Conservation (phyloP, 2,329 filamentous ascomycete genomes). For the Fusarium cicatricum region DNA sequence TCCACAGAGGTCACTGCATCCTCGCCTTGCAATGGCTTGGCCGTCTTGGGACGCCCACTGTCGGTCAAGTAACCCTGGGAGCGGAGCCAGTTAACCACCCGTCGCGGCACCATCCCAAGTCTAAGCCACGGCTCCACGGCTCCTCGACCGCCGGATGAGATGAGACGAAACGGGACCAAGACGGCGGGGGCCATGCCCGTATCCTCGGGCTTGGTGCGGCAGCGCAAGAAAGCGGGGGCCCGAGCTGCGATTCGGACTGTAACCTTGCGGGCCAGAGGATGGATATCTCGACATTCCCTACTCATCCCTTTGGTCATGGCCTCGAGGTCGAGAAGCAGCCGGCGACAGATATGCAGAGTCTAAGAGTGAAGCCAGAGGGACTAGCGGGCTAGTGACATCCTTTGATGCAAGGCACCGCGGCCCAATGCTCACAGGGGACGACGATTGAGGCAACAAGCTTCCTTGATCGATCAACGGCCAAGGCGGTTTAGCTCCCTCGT, state of each 20-base stretch:
- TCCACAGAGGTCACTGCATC: neutral
- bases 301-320: neutral
- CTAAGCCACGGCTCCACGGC: no score
- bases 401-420: slow-evolving; percentile 30
- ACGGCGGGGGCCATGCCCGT: slow-evolving; percentile 6
- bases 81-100: neutral
- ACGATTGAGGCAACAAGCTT: neutral
- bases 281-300: neutral
- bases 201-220: slow-evolving; percentile 16
- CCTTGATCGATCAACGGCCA: neutral
- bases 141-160: no score
- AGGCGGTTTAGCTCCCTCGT: neutral
- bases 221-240: neutral
- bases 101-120: neutral
- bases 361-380: neutral
- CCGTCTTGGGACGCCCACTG: slow-evolving; percentile 18
- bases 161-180: slow-evolving; percentile 1
- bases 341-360: neutral
- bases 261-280: slow-evolving; percentile 5
- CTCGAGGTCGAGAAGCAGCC: neutral
- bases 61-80: slow-evolving; percentile 5
- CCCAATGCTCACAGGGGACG: neutral
- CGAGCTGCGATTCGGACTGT: neutral
- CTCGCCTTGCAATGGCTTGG: slow-evolving; percentile 12
- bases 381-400: slow-evolving; percentile 22